Evolutionary conservation across 2,329 filamentous ascomycete genomes (phyloP), one percentile per base, ranked within the genome.

Genomic region (Coleophoma crateriformis): DNA sequence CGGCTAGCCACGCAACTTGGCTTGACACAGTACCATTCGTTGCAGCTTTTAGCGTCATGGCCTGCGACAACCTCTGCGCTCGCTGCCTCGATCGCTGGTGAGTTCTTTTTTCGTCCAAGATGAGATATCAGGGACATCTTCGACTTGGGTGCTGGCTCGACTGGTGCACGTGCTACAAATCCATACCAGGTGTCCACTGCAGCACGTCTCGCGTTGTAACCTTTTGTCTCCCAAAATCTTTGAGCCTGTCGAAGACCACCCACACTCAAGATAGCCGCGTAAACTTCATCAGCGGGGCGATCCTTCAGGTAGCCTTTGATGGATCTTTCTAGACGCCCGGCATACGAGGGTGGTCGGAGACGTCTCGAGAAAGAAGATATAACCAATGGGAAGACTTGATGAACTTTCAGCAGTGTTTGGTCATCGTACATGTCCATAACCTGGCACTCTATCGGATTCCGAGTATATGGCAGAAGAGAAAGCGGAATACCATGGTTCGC

Each of bases 341-440:
- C 80, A 60, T 85, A 85, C 0, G 82, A 82, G 2, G 82, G 82
- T 14, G 82, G 82, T 17, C 82, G 74, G 38, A 85, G 61, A 17
- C 81, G 74, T 53, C 82, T 74, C 59, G 77, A 81, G 57, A 85
- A 85, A 0, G 82, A 84, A 3, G 81, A 81, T 43, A 85, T 75
- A 15, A 85, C 75, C 17, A 85, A 64, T 1, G 82, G 82, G 54
- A 85, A 85, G 3, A 81, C 75, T 61, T 85, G 77, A 60, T 85
- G 82, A 4, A 85, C 81, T 41, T 77, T 75, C 39, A 85, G 62
- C 27, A 85, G 65, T 0, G 81, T 85, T 52, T 77, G 71, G 58
- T 84, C 77, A 57, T 85, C 81, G 61, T 85, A 85, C 76, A 80
- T 79, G 47, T 64, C 73, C 78, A 85, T 82, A 35, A 85, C 76